Conservation (phyloP, 345 rosid genomes). For the Moricandia arvensis region DNA sequence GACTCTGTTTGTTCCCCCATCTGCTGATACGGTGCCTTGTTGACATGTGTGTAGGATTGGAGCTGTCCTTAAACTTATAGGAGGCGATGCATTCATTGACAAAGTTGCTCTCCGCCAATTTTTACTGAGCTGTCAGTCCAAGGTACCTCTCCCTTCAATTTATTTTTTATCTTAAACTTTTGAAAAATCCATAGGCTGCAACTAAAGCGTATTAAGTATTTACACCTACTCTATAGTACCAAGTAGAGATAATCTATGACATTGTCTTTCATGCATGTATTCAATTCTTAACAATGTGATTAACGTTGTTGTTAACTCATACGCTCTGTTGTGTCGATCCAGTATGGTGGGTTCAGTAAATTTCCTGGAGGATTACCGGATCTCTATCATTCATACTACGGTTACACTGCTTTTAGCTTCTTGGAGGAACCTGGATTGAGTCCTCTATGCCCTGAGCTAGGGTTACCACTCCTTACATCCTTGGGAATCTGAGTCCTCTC, state of each 20-base stretch:
- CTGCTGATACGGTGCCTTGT: slow-evolving; percentile 8
- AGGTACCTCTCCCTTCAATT: slow-evolving; percentile 48
- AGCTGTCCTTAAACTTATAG: slow-evolving; percentile 65
- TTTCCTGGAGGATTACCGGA: slow-evolving; percentile 63
- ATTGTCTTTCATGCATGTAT: slow-evolving; percentile 6
- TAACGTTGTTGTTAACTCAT: slow-evolving; percentile 22
- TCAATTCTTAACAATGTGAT: not conserved
- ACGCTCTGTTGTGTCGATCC: not conserved
- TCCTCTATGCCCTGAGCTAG: slow-evolving; percentile 65
- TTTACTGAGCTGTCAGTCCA: slow-evolving; percentile 74
- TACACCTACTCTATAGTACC: no score
- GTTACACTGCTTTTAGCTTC: slow-evolving; percentile 78
- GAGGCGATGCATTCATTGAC: slow-evolving; percentile 59
- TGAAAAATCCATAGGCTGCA: no score
- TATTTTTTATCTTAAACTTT: no score
- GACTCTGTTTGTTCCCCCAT: not conserved
- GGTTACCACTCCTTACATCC: slow-evolving; percentile 52
- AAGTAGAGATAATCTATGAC: not conserved
- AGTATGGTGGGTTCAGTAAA: slow-evolving; percentile 90
- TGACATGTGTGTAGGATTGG: slow-evolving; percentile 58
- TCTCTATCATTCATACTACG: slow-evolving; percentile 82
- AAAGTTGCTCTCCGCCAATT: slow-evolving; percentile 56
- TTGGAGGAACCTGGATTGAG: slow-evolving; percentile 73
- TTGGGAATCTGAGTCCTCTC: slow-evolving; percentile 39
- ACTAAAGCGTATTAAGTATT: no score